Conservation (phyloP, 306 rosid genomes). For the Sophora flavescens region DNA sequence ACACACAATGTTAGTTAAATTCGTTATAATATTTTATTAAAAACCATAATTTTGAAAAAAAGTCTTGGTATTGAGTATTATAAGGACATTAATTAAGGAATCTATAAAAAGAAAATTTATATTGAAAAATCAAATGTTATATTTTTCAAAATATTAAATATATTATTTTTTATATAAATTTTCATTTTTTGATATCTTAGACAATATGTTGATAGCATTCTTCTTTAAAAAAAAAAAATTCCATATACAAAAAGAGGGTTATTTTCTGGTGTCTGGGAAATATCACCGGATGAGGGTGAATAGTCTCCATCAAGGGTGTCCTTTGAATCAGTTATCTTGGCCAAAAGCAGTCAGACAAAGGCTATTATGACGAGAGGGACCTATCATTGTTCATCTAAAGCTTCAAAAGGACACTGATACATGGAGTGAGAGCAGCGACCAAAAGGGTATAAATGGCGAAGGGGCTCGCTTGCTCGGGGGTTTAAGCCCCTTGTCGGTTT, state of each 20-base stretch:
- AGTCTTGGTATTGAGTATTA: too few species aligned
- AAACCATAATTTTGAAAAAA: too few species aligned
- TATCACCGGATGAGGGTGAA: slow-evolving; percentile 73
- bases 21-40: too few species aligned
- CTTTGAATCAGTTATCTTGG: slow-evolving; percentile 92
- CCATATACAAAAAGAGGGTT: slow-evolving; percentile 32
- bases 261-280: slow-evolving; percentile 60
- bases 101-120: too few species aligned
- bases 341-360: slow-evolving; percentile 94
- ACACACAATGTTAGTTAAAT: too few species aligned
- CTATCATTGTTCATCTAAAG: slow-evolving; percentile 66
- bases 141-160: too few species aligned
- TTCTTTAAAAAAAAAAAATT: too few species aligned
- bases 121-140: too few species aligned
- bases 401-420: slow-evolving; percentile 52
- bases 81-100: too few species aligned
- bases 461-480: slow-evolving; percentile 30
- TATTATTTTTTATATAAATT: too few species aligned
- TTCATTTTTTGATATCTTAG: too few species aligned
- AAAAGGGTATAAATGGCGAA: slow-evolving; percentile 44
- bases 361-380: slow-evolving; percentile 89
- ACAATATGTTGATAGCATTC: too few species aligned
- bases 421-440: slow-evolving; percentile 30
- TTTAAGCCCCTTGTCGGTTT: slow-evolving; percentile 42
- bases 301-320: slow-evolving; percentile 87